Conservation (phyloP, 495 filamentous ascomycete species). For the Aspergillus panamensis region DNA sequence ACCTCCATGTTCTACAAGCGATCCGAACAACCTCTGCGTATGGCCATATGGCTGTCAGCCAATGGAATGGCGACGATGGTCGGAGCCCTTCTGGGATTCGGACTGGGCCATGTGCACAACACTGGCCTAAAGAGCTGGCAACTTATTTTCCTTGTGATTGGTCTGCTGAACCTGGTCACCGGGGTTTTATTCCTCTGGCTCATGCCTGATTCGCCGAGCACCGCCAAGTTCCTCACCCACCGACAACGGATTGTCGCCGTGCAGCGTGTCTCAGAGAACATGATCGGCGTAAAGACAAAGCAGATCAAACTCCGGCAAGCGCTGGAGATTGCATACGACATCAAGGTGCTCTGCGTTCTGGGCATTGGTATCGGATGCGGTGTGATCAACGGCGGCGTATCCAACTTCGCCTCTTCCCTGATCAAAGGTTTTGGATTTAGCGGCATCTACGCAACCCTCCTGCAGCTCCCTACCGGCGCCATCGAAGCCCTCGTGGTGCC, state of each 20-base stretch:
- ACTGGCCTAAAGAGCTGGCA: constrained; percentile 49
- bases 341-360: constrained; percentile 36
- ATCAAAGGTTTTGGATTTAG: constrained; percentile 45
- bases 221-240: constrained; percentile 41
- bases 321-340: constrained; percentile 38
- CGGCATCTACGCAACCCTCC: constrained; percentile 39
- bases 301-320: constrained; percentile 36
- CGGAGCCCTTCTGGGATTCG: constrained; percentile 52
- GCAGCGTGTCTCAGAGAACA: constrained; percentile 42
- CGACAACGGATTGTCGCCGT: constrained; percentile 43
- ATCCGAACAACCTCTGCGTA: constrained; percentile 59
- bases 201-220: constrained; percentile 43
- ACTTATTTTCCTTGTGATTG: constrained; percentile 54
- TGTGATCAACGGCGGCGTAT: constrained; percentile 44
- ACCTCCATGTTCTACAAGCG: constrained; percentile 69
- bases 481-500: constrained; percentile 40
- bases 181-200: constrained; percentile 38
- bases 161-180: constrained; percentile 45
- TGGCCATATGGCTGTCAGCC: constrained; percentile 62
- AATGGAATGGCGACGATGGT: constrained; percentile 56
- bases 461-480: constrained; percentile 45
- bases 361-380: constrained; percentile 39
- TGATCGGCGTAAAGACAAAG: constrained; percentile 50
- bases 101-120: constrained; percentile 47
- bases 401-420: constrained; percentile 44